Evolutionary conservation across 2,329 filamentous ascomycete species (phyloP), one percentile per base, ranked within the genome.

Genomic region (Hypoxylon sp.): DNA sequence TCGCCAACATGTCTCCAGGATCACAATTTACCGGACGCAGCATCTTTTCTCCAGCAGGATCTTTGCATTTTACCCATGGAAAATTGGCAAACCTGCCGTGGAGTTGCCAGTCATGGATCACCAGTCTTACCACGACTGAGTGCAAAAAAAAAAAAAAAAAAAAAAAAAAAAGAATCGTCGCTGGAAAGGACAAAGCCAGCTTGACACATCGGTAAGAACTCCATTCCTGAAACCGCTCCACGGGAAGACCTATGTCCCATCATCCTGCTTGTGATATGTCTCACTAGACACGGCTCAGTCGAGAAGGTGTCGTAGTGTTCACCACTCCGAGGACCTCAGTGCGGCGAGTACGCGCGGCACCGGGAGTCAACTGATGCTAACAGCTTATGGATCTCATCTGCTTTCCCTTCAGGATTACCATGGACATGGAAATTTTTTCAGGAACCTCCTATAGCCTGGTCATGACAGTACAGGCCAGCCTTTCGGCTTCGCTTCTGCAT

Each of bases 61-160:
- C 7, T 38, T 41, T 18, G 31, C n/a, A 40, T 47, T 18, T 48
- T 17, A 23, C 23, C 23, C 13, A 49, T 31, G 53, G 51, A 64
- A 48, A 56, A 53, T 43, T 61, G 58, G 55, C 61, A 53, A 31
- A 38, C 57, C 62, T 38, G 60, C 62, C n/a, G n/a, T n/a, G n/a
- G n/a, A n/a, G n/a, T n/a, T n/a, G n/a, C n/a, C n/a, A n/a, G n/a
- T n/a, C 54, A 57, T 57, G 62, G 60, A 65, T 52, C 42, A 48
- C 29, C 18, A 56, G 52, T 49, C 60, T 59, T 27, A 42, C 17
- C 18, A 52, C 54, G 54, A 52, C 55, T 42, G 33, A 58, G 41
- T 33, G 29, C 35, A 51, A 63, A 55, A n/a, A n/a, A n/a, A n/a
- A n/a, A n/a, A n/a, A n/a, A n/a, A n/a, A n/a, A n/a, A n/a, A n/a